Conservation (phyloP, 2,329 filamentous ascomycete species). For the Leptographium radiaticola region DNA sequence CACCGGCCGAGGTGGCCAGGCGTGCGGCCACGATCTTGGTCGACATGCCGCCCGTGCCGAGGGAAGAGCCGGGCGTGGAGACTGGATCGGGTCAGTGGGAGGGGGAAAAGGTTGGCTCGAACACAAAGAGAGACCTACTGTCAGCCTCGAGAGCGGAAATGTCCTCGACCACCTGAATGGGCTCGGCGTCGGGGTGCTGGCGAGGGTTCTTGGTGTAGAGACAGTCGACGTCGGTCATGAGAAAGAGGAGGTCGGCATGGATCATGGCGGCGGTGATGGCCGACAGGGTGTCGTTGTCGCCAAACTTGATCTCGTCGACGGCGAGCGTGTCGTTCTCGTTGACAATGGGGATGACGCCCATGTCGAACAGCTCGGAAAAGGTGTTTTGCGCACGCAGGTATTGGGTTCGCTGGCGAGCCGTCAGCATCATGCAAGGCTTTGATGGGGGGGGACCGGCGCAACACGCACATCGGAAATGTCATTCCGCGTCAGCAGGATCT, state of each 20-base stretch:
- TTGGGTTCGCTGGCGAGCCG: slow-evolving; percentile 55
- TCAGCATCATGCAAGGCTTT: slow-evolving; percentile 11
- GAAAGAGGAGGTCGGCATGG: slow-evolving; percentile 87
- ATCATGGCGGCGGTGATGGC: slow-evolving; percentile 97
- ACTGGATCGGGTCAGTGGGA: slow-evolving; percentile 32
- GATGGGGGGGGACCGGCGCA: slow-evolving; percentile 2
- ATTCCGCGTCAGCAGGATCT: slow-evolving; percentile 86
- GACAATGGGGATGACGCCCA: slow-evolving; percentile 95
- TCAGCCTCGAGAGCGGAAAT: slow-evolving; percentile 74
- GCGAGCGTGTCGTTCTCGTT: slow-evolving; percentile 98
- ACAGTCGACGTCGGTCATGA: slow-evolving; percentile 98
- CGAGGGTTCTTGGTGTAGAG: slow-evolving; percentile 94
- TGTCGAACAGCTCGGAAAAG: slow-evolving; percentile 74
- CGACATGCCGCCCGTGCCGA: slow-evolving; percentile 93
- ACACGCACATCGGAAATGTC: slow-evolving; percentile 79
- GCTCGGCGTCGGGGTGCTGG: slow-evolving; percentile 67
- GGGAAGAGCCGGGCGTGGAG: slow-evolving; percentile 72
- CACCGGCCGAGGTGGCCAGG: slow-evolving; percentile 83
- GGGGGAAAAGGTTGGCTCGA: no score
- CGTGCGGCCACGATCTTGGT: slow-evolving; percentile 93
- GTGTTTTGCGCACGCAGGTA: slow-evolving; percentile 97
- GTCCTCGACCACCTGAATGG: slow-evolving; percentile 87
- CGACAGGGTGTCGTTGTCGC: slow-evolving; percentile 94
- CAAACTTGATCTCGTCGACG: slow-evolving; percentile 98
- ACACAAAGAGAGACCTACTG: slow-evolving; percentile 30